These are phyloP conservation scores for Ogataea sp. DNA, from an alignment of 805 yeast genomes.

Conservation along the genomic window DNA sequence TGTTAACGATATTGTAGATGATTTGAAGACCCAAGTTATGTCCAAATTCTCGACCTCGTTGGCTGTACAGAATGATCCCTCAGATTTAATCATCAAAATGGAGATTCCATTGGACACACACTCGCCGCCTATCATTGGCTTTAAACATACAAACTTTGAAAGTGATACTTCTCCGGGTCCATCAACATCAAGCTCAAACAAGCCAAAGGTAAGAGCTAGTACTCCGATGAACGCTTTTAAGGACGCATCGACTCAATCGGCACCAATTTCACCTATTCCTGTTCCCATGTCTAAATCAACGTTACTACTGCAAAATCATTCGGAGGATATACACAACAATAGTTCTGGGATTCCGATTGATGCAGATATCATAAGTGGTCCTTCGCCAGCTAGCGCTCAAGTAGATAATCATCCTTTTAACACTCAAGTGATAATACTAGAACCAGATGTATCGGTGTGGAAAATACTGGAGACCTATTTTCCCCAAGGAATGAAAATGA, in stretches of 20 bases:
- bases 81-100: slow-evolving; percentile 43
- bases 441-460: slow-evolving; percentile 60
- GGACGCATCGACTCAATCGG: background rate
- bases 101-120: slow-evolving; percentile 9
- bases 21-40: slow-evolving; percentile 59
- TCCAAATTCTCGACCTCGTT: slow-evolving; percentile 61
- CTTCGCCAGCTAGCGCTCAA: background rate
- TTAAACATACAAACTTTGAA: background rate
- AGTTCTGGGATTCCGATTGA: background rate
- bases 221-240: background rate
- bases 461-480: slow-evolving; percentile 47
- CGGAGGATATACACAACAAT: background rate
- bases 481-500: slow-evolving; percentile 62
- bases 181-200: no score
- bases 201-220: background rate
- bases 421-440: slow-evolving; percentile 19
- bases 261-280: slow-evolving; percentile 23
- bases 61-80: slow-evolving; percentile 56
- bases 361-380: background rate
- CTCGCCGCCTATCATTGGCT: background rate
- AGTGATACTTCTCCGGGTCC: background rate
- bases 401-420: background rate
- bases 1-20: slow-evolving; percentile 68
- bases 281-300: slow-evolving; percentile 16
- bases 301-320: background rate